phyloP scores from a whole-genome alignment of 805 yeast genomes.

The Starmerella stigmatis region DNA sequence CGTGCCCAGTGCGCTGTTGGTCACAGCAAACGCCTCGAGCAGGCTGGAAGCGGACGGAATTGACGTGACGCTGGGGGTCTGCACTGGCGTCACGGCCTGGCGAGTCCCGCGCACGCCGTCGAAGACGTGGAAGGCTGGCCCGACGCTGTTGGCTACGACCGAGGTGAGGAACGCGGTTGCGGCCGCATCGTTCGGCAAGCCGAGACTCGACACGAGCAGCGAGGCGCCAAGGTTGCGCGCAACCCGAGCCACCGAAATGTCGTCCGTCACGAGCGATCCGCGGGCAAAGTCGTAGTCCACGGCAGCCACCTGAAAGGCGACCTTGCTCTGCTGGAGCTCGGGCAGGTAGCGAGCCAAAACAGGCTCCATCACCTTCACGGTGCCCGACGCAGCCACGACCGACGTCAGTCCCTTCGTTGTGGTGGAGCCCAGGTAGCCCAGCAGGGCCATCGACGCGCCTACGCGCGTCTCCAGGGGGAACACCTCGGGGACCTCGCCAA shows the following conservation, averaged over 20 bases:
- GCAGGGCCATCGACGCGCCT: conserved; percentile 71
- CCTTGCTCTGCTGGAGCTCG: conserved; percentile 5
- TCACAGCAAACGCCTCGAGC: conserved; percentile 33
- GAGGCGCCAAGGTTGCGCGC: conserved; percentile 51
- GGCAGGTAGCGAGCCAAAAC: conserved; percentile 29
- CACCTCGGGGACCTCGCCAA: conserved; percentile 51
- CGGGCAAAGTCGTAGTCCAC: conserved; percentile 52
- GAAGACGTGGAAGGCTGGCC: conserved; percentile 62
- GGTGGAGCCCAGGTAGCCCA: conserved; percentile 44
- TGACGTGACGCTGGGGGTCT: not conserved
- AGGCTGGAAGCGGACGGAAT: conserved; percentile 26
- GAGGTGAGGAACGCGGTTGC: conserved; percentile 45
- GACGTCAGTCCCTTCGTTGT: conserved; percentile 26
- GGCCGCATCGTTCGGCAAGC: conserved; percentile 54
- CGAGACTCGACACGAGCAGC: conserved; percentile 55
- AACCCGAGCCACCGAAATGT: conserved; percentile 46
- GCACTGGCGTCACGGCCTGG: conserved; percentile 30
- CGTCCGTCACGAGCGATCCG: conserved; percentile 51
- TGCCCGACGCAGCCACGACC: conserved; percentile 55
- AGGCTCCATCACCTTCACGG: conserved; percentile 60
- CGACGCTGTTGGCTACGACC: conserved; percentile 44
- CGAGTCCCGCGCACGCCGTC: conserved; percentile 65
- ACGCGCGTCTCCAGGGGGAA: conserved; percentile 55
- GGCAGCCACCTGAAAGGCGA: conserved; percentile 62
- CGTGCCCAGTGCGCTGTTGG: conserved; percentile 49